Evolutionary conservation across 352 stramenopile species (phyloP).

Genomic region (Phytophthora capsici): DNA sequence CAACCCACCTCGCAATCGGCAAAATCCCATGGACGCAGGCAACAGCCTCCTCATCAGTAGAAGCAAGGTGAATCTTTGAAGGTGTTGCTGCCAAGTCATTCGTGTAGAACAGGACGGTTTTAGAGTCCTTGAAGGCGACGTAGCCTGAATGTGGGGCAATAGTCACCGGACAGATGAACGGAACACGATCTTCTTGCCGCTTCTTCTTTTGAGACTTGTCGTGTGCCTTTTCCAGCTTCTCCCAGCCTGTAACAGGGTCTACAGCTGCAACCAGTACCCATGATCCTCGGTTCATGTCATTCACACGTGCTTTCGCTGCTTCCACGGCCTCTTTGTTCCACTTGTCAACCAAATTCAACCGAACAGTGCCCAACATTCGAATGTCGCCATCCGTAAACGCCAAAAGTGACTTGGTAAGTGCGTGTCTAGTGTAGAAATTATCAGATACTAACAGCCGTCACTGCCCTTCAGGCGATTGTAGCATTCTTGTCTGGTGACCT

Average conservation of each 20-base stretch:
- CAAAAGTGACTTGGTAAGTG: background rate
- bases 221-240: background rate
- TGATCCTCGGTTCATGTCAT: background rate
- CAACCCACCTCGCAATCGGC: too few species aligned
- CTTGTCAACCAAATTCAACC: background rate
- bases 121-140: background rate
- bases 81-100: too few species aligned
- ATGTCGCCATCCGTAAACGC: background rate
- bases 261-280: background rate
- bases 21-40: too few species aligned
- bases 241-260: background rate
- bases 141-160: conserved; percentile 5
- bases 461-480: background rate
- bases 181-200: too few species aligned
- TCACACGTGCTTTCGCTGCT: background rate
- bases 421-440: conserved; percentile 1
- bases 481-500: conserved; percentile 2
- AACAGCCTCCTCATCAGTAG: too few species aligned
- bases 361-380: background rate
- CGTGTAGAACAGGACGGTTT: conserved; percentile 8
- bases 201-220: conserved; percentile 1
- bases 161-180: conserved; percentile 2
- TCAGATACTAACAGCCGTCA: conserved; percentile 4
- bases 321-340: conserved; percentile 3
- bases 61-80: too few species aligned